phyloP scores from a whole-genome alignment of 768 basidiomycete genomes.

The Suillus tomentosus region DNA sequence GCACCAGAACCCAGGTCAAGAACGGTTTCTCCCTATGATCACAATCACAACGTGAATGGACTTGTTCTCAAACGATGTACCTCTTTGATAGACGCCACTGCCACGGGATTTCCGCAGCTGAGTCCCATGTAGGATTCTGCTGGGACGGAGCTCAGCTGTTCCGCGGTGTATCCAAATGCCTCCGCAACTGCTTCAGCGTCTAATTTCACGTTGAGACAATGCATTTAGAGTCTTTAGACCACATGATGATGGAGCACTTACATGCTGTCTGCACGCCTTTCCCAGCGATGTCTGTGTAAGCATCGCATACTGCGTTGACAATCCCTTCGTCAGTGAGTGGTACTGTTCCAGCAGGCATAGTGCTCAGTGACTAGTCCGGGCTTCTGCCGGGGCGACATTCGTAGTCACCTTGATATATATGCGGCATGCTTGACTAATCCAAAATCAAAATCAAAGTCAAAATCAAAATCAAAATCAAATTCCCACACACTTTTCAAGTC shows the following conservation, averaged over 20 bases:
- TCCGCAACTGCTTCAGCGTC: constrained; percentile 40
- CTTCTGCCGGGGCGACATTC: not conserved
- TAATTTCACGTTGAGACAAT: not conserved
- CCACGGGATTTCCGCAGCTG: constrained; percentile 57
- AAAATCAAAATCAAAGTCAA: not conserved
- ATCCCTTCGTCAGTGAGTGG: constrained; percentile 7
- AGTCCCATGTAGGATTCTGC: constrained; percentile 49
- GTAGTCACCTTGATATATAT: not conserved
- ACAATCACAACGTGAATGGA: not conserved
- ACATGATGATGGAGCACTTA: constrained; percentile 13
- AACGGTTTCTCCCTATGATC: constrained; percentile 53
- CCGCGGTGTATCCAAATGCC: constrained; percentile 50
- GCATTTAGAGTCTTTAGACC: not conserved
- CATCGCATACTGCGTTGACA: constrained; percentile 10
- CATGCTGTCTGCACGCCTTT: constrained; percentile 12
- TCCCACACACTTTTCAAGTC: not conserved
- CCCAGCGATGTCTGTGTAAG: constrained; percentile 8
- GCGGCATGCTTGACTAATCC: not conserved
- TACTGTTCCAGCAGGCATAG: constrained; percentile 1
- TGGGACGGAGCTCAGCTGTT: constrained; percentile 46
- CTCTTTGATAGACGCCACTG: constrained; percentile 45
- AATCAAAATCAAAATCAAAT: constrained; percentile 5
- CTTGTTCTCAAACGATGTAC: constrained; percentile 27
- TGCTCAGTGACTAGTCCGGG: not conserved
- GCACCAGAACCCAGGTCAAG: constrained; percentile 61